phyloP scores from a whole-genome alignment of 106 monocot species.

The Ottelia alismoides region DNA sequence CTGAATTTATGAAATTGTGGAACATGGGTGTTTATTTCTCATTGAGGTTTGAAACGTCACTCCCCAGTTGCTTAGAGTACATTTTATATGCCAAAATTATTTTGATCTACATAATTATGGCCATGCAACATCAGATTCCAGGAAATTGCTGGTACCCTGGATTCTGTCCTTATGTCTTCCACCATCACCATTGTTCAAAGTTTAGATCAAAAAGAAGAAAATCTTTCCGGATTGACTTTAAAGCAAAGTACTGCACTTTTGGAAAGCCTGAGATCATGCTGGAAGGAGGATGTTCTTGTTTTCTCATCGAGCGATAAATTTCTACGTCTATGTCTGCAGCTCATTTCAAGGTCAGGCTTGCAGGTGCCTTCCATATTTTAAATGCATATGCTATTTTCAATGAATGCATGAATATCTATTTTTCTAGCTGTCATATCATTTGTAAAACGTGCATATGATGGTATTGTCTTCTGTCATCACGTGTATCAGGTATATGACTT shows the following conservation, averaged over 20 bases:
- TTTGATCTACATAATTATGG: too few relatives aligned
- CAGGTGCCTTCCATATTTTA: not conserved
- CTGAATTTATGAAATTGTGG: constrained; percentile 74
- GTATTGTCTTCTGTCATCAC: not conserved
- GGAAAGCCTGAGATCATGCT: constrained; percentile 74
- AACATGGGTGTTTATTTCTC: constrained; percentile 87
- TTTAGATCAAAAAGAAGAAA: constrained; percentile 13
- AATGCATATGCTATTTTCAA: not conserved
- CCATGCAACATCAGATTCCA: constrained; percentile 83
- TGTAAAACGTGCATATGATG: too few relatives aligned
- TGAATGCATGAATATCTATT: not conserved
- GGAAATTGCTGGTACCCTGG: constrained; percentile 87
- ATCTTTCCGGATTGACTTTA: constrained; percentile 30
- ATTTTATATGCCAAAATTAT: too few relatives aligned
- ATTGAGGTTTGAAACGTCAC: constrained; percentile 56
- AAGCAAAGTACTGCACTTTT: constrained; percentile 71
- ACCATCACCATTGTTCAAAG: constrained; percentile 38
- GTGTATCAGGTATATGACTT: constrained; percentile 58
- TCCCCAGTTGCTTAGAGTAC: too few relatives aligned
- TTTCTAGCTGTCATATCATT: not conserved
- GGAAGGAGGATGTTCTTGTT: constrained; percentile 88
- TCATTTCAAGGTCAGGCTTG: constrained; percentile 59
- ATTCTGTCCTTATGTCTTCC: constrained; percentile 46
- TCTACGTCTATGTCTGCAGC: constrained; percentile 78
- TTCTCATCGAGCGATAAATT: constrained; percentile 87